Conservation (phyloP, 306 rosid genomes). For the Myrica gale region DNA sequence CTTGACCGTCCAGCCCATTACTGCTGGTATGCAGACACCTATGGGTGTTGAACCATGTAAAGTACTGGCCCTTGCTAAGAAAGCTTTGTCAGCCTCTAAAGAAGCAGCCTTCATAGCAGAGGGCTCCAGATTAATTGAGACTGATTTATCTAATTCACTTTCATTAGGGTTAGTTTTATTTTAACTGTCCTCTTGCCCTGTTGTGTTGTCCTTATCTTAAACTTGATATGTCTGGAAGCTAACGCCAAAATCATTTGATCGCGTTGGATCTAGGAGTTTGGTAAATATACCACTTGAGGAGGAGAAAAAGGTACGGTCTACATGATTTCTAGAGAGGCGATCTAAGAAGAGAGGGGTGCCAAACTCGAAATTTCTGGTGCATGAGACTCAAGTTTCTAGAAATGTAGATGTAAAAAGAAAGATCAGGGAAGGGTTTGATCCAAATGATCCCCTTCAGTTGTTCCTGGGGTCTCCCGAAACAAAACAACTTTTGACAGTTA, state of each 20-base stretch:
- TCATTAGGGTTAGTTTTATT: slow-evolving; percentile 53
- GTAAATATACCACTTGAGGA: slow-evolving; percentile 35
- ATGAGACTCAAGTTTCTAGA: slow-evolving; percentile 40
- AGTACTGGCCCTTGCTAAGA: slow-evolving; percentile 62
- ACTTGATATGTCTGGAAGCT: slow-evolving; percentile 26
- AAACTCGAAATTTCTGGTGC: slow-evolving; percentile 32
- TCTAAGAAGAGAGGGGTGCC: slow-evolving; percentile 60
- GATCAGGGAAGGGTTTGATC: slow-evolving; percentile 51
- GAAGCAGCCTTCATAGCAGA: slow-evolving; percentile 59
- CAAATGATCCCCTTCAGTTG: slow-evolving; percentile 65
- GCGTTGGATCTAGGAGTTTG: slow-evolving; percentile 40
- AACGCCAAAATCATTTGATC: slow-evolving; percentile 28
- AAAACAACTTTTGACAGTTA: slow-evolving; percentile 64
- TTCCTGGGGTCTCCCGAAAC: slow-evolving; percentile 81
- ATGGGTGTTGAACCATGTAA: slow-evolving; percentile 35
- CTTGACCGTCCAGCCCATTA: slow-evolving; percentile 21
- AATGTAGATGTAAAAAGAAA: slow-evolving; percentile 48
- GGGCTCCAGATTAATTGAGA: slow-evolving; percentile 36
- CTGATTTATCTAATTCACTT: slow-evolving; percentile 40
- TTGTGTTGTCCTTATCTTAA: slow-evolving; percentile 21
- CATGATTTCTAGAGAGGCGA: slow-evolving; percentile 61
- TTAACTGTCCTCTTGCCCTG: slow-evolving; percentile 17
- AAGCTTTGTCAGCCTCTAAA: slow-evolving; percentile 70
- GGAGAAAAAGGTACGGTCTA: slow-evolving; percentile 61
- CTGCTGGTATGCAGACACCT: slow-evolving; percentile 28